These are phyloP conservation scores for Millerozyma miso DNA, from an alignment of 805 yeast species.

Conservation along the genomic window DNA sequence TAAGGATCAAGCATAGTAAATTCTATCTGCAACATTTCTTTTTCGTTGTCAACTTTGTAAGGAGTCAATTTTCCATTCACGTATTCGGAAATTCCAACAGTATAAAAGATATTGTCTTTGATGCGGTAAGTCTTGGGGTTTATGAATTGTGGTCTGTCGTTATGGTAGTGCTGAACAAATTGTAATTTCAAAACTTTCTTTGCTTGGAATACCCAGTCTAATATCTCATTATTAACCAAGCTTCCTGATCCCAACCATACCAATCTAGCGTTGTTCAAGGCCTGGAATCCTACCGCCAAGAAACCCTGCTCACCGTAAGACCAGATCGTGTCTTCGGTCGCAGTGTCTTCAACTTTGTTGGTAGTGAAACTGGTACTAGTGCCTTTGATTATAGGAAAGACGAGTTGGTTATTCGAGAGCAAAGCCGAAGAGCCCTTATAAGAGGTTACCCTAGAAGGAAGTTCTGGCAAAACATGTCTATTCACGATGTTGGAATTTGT, in stretches of 20 bases:
- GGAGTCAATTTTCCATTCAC: constrained; percentile 64
- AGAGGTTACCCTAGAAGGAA: constrained; percentile 8
- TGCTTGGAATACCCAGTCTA: constrained; percentile 71
- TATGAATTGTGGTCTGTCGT: constrained; percentile 39
- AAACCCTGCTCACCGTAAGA: constrained; percentile 76
- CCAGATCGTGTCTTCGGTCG: constrained; percentile 56
- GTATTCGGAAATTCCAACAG: constrained; percentile 46
- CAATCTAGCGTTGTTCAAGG: constrained; percentile 70
- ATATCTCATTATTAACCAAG: constrained; percentile 37
- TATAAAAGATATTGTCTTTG: constrained; percentile 62
- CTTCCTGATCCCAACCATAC: constrained; percentile 74
- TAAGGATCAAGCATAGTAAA: constrained; percentile 93
- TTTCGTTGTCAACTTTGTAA: constrained; percentile 32
- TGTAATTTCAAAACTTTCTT: constrained; percentile 57
- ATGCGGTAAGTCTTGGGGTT: constrained; percentile 58
- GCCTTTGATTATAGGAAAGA: constrained; percentile 69
- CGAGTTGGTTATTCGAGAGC: constrained; percentile 60
- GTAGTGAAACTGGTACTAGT: constrained; percentile 59
- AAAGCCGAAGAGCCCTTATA: constrained; percentile 62
- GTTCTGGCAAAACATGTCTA: constrained; percentile 12
- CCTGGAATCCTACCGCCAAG: constrained; percentile 75
- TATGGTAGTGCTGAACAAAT: constrained; percentile 51
- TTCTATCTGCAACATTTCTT: constrained; percentile 72
- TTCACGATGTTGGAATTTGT: constrained; percentile 25
- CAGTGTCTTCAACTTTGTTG: constrained; percentile 39